Conservation (phyloP, 345 rosid species). For the Populus simonii region DNA sequence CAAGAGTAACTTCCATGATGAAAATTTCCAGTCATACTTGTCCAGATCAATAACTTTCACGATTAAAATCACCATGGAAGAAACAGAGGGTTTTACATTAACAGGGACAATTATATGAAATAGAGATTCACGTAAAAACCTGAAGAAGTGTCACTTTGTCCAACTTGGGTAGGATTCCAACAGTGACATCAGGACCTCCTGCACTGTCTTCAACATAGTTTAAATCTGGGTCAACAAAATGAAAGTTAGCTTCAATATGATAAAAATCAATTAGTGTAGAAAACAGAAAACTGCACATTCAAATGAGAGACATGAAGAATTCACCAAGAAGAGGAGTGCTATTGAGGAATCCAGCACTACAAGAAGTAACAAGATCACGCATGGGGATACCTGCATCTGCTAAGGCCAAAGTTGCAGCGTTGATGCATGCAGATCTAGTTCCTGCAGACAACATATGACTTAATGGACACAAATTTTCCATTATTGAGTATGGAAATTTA, state of each 20-base stretch:
- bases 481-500: not conserved
- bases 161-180: slow-evolving; percentile 75
- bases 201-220: slow-evolving; percentile 94
- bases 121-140: slow-evolving; percentile 39
- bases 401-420: slow-evolving; percentile 94
- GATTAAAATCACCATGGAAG: not conserved
- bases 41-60: not conserved
- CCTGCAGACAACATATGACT: slow-evolving; percentile 37
- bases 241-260: not conserved
- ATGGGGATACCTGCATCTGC: slow-evolving; percentile 99
- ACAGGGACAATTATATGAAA: not conserved
- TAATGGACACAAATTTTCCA: not conserved
- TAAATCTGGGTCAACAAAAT: slow-evolving; percentile 44
- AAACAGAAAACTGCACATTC: not conserved
- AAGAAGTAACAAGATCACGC: slow-evolving; percentile 87
- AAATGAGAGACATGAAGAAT: not conserved
- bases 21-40: not conserved
- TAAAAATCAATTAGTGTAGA: not conserved
- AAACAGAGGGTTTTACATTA: not conserved
- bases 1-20: not conserved
- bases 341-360: slow-evolving; percentile 93
- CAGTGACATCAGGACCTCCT: slow-evolving; percentile 94
- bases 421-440: slow-evolving; percentile 94
- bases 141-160: slow-evolving; percentile 97
- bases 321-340: slow-evolving; percentile 80